Conservation (phyloP, 2,329 filamentous ascomycete genomes). For the Alternaria alternata region DNA sequence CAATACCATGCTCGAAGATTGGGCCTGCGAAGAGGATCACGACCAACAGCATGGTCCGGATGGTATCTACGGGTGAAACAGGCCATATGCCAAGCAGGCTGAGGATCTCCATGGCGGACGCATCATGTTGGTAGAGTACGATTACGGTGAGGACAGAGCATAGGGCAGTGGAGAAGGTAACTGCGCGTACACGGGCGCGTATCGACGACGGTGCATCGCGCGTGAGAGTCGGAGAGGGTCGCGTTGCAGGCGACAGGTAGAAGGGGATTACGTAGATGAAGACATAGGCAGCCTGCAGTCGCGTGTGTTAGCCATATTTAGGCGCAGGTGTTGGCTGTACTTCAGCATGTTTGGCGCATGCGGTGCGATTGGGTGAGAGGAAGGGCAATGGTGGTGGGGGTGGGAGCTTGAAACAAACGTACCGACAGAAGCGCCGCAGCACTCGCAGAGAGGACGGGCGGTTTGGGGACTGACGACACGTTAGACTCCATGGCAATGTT, state of each 20-base stretch:
- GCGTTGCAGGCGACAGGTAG: conserved; percentile 81
- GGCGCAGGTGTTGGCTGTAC: not conserved
- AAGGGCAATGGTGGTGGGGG: conserved; percentile 30
- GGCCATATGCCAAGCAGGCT: conserved; percentile 85
- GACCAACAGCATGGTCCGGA: conserved; percentile 73
- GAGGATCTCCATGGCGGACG: conserved; percentile 62
- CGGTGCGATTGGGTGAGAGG: conserved; percentile 36
- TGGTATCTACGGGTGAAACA: conserved; percentile 69
- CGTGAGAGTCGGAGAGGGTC: conserved; percentile 79
- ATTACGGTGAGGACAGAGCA: conserved; percentile 73
- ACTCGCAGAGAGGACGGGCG: conserved; percentile 46
- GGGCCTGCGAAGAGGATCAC: conserved; percentile 83
- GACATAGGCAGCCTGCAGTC: conserved; percentile 76
- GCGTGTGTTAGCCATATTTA: conserved; percentile 28
- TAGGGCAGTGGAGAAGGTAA: conserved; percentile 75
- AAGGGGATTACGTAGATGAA: conserved; percentile 89
- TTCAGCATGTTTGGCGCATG: conserved; percentile 20
- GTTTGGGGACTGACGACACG: conserved; percentile 45
- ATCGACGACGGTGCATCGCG: conserved; percentile 92
- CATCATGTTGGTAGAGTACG: conserved; percentile 66
- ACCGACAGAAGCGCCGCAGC: conserved; percentile 51
- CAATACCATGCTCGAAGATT: conserved; percentile 78
- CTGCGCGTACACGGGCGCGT: conserved; percentile 81
- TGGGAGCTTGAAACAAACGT: conserved; percentile 39
- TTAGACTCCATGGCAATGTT: conserved; percentile 38